Evolutionary conservation across 2,329 filamentous ascomycete species (phyloP), one percentile per base, ranked within the genome.

Genomic region (Mycosphaerella arachidis): DNA sequence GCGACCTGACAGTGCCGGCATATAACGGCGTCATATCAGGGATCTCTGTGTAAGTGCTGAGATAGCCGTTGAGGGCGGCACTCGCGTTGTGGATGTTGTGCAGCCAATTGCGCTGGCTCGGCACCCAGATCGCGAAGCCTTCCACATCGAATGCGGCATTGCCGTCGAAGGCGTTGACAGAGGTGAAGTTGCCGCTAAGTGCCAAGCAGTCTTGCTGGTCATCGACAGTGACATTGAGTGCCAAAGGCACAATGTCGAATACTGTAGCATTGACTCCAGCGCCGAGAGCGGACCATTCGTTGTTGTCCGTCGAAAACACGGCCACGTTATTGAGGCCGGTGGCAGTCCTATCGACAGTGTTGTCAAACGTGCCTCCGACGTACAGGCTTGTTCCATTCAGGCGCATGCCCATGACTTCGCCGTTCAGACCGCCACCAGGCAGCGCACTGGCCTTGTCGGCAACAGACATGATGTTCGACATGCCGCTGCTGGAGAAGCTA

Each of bases 91-190:
- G 68, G 18, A 97, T 77, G 66, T 95, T 94, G 71, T 91, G 86
- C 16, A 99, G 80, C 94, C 94, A 99, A 72, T 94, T 94, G 59
- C 81, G 82, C 63, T 83, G 81, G 3, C 92, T 95, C 3, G 90
- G 90, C 7, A 97, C 88, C 94, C 94, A 99, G 40, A 97, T 81
- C 13, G 91, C 93, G 69, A 99, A 91, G 1, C 92, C 92, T 54
- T 85, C 76, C 0, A 86, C 89, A 8, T 82, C 69, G 30, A 87
- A 81, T 9, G 85, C 82, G 6, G 81, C 74, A 65, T 87, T 87
- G 64, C 80, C 79, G 37, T 79, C 85, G 67, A 91, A 93, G 0
- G 82, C 83, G 30, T 87, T 82, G 62, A 96, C 85, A 56, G 86
- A 79, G 16, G 84, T 82, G 73, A 99, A 99, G 61, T 85, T 81